A percentile compares a stretch with the other conserved stretches of the same genome.
Evolutionary conservation across 208 protist genomes (phyloP).

Genomic region (Novymonas esmeraldas): DNA sequence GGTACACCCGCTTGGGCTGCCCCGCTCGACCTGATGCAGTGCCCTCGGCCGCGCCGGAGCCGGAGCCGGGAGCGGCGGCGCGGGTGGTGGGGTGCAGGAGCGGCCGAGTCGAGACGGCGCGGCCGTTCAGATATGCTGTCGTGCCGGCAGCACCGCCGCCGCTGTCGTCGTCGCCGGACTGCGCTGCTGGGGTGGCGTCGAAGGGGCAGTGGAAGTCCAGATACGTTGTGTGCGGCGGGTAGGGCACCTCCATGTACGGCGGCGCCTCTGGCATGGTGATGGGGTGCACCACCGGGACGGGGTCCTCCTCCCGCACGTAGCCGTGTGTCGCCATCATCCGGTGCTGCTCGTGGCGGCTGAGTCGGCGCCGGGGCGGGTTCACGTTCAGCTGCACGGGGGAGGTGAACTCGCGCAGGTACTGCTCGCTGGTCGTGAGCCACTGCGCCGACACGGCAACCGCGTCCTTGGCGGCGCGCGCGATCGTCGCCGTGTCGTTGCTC

Average conservation of each 20-base stretch:
- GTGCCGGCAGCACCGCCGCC: neutral
- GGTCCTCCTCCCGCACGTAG: slow-evolving; percentile 33
- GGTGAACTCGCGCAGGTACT: slow-evolving; percentile 76
- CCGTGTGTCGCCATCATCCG: slow-evolving; percentile 59
- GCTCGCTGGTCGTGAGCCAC: slow-evolving; percentile 67
- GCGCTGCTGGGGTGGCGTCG: neutral
- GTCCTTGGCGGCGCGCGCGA: slow-evolving; percentile 52
- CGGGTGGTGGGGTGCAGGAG: slow-evolving; percentile 9
- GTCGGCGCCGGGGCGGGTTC: slow-evolving; percentile 43
- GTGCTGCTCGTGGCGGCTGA: slow-evolving; percentile 83
- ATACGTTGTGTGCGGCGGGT: slow-evolving; percentile 17
- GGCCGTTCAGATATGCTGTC: slow-evolving; percentile 22
- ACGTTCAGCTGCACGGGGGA: slow-evolving; percentile 82
- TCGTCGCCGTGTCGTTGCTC: slow-evolving; percentile 54
- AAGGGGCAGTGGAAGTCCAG: slow-evolving; percentile 37
- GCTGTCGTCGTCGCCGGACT: neutral
- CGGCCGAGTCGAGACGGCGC: slow-evolving; percentile 18
- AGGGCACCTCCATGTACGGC: slow-evolving; percentile 35
- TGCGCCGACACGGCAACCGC: slow-evolving; percentile 46
- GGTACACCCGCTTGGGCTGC: slow-evolving; percentile 24
- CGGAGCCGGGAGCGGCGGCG: neutral
- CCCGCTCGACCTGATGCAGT: neutral
- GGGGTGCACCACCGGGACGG: slow-evolving; percentile 54
- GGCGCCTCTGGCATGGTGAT: slow-evolving; percentile 41
- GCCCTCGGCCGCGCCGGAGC: neutral